Base-by-base conservation (phyloP, 805 yeast genomes). In the fission yeast (Schizosaccharomyces pombe) region DNA sequence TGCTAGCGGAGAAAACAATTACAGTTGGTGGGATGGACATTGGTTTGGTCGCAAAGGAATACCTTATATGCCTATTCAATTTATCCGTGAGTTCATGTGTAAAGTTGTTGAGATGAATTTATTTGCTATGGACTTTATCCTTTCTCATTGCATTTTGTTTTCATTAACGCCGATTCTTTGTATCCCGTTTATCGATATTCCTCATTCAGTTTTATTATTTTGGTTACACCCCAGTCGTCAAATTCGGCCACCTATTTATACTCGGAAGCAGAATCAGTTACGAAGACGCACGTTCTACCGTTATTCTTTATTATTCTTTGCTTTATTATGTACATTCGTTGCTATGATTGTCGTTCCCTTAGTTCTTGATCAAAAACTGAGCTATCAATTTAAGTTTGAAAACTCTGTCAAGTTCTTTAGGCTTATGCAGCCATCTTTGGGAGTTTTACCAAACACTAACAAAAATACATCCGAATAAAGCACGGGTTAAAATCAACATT, bases 11-110 rank as follows among this genome's bases (percentile, higher is more conserved):
- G 85, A 81, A 65, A 75, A 96, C 34, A 91, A 91, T 72, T 83
- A 93, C 62, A 96, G 98, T 31, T 91, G 94, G 93, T 91, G 99
- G 99, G 84, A 95, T 57, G 99, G 99, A 75, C 87, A 86, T 70
- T 91, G 99, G 99, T 86, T 86, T 68, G 91, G 94, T 57, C 74
- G 84, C 57, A 89, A 94, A 64, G 70, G 87, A 69, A 98, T 97
- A 57, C 79, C 80, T 78, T 78, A 80, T 76, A 95, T 95, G 22
- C 77, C 83, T 75, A 80, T 97, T 33, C 97, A 89, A 72, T 97
- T 97, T 58, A 65, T 83, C 54, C 84, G 99, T 75, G 99, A 91
- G 73, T 85, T 85, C 65, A 75, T 78, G 63, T 96, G 96, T 61
- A 91, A 91, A 76, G 75, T 80, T 59, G 84, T 89, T 62, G 99